These are phyloP conservation scores for Lachancea sp. DNA, from an alignment of 805 yeast genomes.

Conservation along the genomic window DNA sequence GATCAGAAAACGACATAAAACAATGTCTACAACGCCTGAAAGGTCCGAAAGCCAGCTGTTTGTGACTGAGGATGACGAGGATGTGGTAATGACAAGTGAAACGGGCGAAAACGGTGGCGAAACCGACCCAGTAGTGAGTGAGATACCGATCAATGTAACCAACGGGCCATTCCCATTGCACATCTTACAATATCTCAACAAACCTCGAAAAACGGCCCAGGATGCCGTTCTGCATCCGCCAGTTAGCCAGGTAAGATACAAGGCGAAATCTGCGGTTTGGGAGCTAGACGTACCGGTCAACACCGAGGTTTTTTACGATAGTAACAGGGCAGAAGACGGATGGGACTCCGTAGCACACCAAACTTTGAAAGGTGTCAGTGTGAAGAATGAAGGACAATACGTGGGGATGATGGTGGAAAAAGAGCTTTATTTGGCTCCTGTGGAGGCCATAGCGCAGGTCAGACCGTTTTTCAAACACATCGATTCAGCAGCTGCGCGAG, in stretches of 20 bases:
- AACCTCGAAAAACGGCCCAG: constrained; percentile 22
- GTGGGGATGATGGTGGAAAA: constrained; percentile 41
- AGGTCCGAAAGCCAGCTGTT: constrained; percentile 21
- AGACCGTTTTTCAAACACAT: constrained; percentile 78
- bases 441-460: constrained; percentile 65
- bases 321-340: constrained; percentile 46
- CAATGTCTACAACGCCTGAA: constrained; percentile 6
- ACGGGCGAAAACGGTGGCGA: constrained; percentile 25
- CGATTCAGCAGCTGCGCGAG: constrained; percentile 34
- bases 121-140: constrained; percentile 56
- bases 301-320: constrained; percentile 61
- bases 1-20: neutral
- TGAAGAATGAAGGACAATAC: constrained; percentile 46
- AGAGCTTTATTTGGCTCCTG: constrained; percentile 56
- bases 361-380: constrained; percentile 64
- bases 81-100: constrained; percentile 12
- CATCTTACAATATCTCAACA: constrained; percentile 51
- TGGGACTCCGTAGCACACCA: constrained; percentile 63
- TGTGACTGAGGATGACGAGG: constrained; percentile 36
- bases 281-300: constrained; percentile 76
- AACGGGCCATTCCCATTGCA: constrained; percentile 32
- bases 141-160: constrained; percentile 50
- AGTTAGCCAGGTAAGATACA: constrained; percentile 45
- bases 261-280: constrained; percentile 54
- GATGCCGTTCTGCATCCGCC: constrained; percentile 32